Evolutionary conservation across 441 rosid genomes (phyloP).

Genomic region (Melastoma candidum): DNA sequence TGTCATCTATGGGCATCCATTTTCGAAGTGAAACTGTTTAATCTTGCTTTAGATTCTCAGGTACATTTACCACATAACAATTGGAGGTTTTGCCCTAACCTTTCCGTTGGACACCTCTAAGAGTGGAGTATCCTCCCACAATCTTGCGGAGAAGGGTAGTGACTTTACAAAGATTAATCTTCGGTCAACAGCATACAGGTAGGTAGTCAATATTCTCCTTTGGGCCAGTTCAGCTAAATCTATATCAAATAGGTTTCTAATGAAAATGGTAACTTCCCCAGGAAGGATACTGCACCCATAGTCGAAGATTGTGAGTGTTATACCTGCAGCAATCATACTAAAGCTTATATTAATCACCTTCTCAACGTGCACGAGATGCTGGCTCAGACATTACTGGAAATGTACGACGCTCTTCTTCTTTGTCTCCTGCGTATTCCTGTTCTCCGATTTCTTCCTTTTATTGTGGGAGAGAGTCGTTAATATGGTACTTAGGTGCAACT

Average conservation of each 20-base stretch:
- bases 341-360: conserved; percentile 67
- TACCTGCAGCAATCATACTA: conserved; percentile 64
- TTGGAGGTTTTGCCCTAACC: conserved; percentile 60
- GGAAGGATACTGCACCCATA: conserved; percentile 50
- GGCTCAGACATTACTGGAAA: conserved; percentile 65
- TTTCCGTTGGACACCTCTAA: conserved; percentile 34
- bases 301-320: conserved; percentile 50
- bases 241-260: not conserved
- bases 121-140: conserved; percentile 10
- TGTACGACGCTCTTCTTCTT: conserved; percentile 25
- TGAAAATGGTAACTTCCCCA: conserved; percentile 13
- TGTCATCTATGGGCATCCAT: not conserved
- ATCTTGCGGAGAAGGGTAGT: conserved; percentile 20
- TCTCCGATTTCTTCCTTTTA: not conserved
- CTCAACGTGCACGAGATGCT: conserved; percentile 76
- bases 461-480: not conserved
- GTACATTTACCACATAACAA: conserved; percentile 53
- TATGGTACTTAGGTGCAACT: not conserved
- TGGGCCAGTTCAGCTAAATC: not conserved
- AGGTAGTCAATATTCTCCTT: not conserved
- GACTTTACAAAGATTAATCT: conserved; percentile 52
- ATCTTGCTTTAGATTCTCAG: conserved; percentile 25
- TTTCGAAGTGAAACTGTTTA: not conserved
- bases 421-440: not conserved
- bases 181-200: conserved; percentile 55